Evolutionary conservation across 768 basidiomycete species (phyloP), one percentile per base, ranked within the genome.

Genomic region (Termitomyces sp.): DNA sequence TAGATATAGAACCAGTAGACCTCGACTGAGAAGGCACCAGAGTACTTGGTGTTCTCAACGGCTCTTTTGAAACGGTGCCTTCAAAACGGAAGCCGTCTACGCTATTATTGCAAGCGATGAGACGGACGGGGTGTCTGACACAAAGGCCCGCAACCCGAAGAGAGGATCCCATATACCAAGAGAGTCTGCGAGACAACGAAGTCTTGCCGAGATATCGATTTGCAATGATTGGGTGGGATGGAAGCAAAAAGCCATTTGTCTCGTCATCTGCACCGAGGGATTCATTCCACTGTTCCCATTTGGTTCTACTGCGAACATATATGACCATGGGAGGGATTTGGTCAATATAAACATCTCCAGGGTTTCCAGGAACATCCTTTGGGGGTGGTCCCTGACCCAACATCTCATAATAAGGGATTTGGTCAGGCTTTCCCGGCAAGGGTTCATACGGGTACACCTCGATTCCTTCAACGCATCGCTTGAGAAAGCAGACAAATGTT

Each of bases 381-480:
- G 57, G 61, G 9, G 57, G 53, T 32, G 43, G 57, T 13, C 57
- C 61, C 8, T 24, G 32, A 18, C 60, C 60, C 20, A 53, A n/a
- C 18, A 58, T 51, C 45, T 58, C 57, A 27, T 27, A 58, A 36
- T 34, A 51, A 7, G 46, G 53, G 22, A 61, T 22, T 39, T 36
- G 33, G 16, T 46, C 33, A 24, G 48, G 54, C 24, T 46, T 60
- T 6, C 36, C 59, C 14, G 22, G 27, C 24, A 50, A 24, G 5
- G 34, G 34, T 26, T 57, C 45, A 14, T 61, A 57, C 3, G 51
- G 51, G 18, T 57, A 61, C 1, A 18, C 20, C 8, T 45, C 26
- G 4, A 34, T 30, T n/a, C 56, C 49, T 33, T 32, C 16, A 36
- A 43, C 22, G 20, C 39, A 53, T 37, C n/a, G 22, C 20, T 53